phyloP scores from a whole-genome alignment of 768 basidiomycete genomes.

The Termitomyces sp. region DNA sequence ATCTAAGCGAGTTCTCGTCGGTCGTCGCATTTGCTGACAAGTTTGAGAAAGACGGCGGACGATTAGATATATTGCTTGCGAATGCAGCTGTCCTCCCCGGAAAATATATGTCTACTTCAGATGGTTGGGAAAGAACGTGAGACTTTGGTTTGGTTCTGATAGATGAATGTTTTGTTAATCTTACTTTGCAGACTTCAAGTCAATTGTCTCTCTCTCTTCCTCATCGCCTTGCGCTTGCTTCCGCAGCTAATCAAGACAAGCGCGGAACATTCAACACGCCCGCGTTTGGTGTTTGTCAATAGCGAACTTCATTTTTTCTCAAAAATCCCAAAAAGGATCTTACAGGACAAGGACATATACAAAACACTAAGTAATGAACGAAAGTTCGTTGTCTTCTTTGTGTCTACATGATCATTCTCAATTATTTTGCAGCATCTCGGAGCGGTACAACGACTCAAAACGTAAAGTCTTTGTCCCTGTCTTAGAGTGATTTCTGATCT shows the following conservation, averaged over 20 bases:
- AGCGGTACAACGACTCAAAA: constrained; percentile 29
- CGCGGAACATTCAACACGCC: constrained; percentile 19
- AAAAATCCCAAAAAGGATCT: constrained; percentile 16
- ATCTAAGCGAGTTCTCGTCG: constrained; percentile 35
- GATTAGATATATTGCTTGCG: constrained; percentile 40
- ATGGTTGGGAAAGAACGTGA: constrained; percentile 45
- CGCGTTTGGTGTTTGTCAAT: constrained; percentile 35
- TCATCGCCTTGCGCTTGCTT: constrained; percentile 37
- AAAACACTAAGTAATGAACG: constrained; percentile 25
- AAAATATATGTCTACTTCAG: constrained; percentile 21
- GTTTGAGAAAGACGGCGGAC: constrained; percentile 24
- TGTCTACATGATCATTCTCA: background rate
- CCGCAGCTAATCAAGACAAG: constrained; percentile 37
- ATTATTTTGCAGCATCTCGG: background rate
- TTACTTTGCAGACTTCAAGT: constrained; percentile 36
- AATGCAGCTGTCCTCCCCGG: constrained; percentile 28
- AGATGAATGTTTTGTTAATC: background rate
- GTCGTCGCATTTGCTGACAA: constrained; percentile 32
- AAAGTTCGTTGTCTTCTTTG: background rate
- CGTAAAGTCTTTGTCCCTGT: constrained; percentile 14
- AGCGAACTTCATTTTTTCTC: constrained; percentile 36
- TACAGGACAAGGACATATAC: constrained; percentile 12
- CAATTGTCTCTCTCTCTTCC: constrained; percentile 36
- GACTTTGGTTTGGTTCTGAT: background rate
- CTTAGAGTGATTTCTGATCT: background rate